Percentiles rank a stretch among this genome's conserved stretches.
Conservation (phyloP, 2,329 filamentous ascomycete genomes). For the Colletotrichum scovillei region DNA sequence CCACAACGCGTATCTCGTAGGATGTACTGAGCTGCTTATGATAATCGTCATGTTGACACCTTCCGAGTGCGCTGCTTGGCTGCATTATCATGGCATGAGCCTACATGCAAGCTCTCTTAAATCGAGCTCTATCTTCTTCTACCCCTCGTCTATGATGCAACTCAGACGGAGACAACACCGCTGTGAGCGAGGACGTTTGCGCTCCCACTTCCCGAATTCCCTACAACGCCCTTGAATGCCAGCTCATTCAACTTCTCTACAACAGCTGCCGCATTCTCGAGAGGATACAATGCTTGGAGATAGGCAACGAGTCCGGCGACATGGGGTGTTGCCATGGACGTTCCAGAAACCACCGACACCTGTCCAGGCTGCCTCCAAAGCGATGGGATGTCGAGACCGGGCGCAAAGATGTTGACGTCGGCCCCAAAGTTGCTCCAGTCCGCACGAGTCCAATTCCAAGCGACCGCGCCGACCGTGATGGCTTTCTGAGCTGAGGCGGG, state of each 20-base stretch:
- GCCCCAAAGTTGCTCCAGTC: conserved; percentile 54
- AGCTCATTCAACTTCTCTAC: not conserved
- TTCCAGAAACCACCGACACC: conserved; percentile 20
- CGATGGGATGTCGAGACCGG: conserved; percentile 57
- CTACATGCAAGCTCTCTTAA: not conserved
- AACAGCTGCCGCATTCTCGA: not conserved
- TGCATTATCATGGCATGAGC: not conserved
- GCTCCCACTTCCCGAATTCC: not conserved
- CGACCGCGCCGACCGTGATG: conserved; percentile 58
- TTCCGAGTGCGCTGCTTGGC: not conserved
- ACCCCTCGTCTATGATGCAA: not conserved
- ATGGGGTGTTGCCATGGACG: conserved; percentile 37
- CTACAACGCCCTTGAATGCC: not conserved
- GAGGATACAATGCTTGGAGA: conserved; percentile 30
- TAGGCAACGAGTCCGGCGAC: conserved; percentile 40
- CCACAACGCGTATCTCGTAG: too few species aligned
- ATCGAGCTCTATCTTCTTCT: not conserved
- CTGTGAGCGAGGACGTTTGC: not conserved
- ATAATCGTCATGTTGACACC: not conserved
- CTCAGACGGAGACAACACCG: not conserved
- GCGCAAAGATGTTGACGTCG: conserved; percentile 61
- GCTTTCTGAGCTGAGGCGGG: conserved; percentile 40
- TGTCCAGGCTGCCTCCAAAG: conserved; percentile 49
- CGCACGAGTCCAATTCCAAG: conserved; percentile 55
- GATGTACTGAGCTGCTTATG: not conserved